Percentiles rank a stretch among this genome's conserved stretches.
Conservation (phyloP, 2,329 filamentous ascomycete species). For the Emericellopsis atlantica region DNA sequence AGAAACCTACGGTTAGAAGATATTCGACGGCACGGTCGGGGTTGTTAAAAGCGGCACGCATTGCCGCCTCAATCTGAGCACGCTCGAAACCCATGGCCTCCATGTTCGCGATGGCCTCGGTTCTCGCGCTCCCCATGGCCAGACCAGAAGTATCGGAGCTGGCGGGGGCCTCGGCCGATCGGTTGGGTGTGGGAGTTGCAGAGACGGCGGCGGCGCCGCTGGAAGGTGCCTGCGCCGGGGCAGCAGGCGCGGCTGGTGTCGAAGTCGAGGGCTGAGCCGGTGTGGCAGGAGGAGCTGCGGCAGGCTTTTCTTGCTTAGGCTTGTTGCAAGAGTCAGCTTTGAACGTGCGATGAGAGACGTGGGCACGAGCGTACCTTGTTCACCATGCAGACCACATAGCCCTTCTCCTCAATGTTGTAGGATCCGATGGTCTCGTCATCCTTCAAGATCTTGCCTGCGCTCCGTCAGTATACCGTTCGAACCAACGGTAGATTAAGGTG, state of each 20-base stretch:
- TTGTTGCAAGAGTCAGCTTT: conserved; percentile 6
- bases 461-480: neutral
- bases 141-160: conserved; percentile 54
- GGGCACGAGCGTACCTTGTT: conserved; percentile 59
- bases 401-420: conserved; percentile 99
- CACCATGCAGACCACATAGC: conserved; percentile 97
- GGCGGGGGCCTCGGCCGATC: conserved; percentile 20
- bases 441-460: conserved; percentile 86
- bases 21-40: conserved; percentile 96
- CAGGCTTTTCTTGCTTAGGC: conserved; percentile 51
- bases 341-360: neutral
- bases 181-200: conserved; percentile 42
- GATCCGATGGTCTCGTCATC: conserved; percentile 94
- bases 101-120: conserved; percentile 80
- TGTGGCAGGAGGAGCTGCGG: conserved; percentile 38
- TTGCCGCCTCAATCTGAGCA: conserved; percentile 78
- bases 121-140: conserved; percentile 71
- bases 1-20: conserved; percentile 59
- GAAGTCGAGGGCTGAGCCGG: conserved; percentile 40
- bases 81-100: conserved; percentile 94
- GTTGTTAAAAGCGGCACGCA: conserved; percentile 95
- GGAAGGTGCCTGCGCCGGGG: conserved; percentile 24
- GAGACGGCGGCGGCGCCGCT: conserved; percentile 32
- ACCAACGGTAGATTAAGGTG: neutral
- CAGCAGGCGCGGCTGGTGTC: conserved; percentile 45